phyloP scores from a whole-genome alignment of 2,329 filamentous ascomycete species.

The Dryadomyces quercus-mongolicae region DNA sequence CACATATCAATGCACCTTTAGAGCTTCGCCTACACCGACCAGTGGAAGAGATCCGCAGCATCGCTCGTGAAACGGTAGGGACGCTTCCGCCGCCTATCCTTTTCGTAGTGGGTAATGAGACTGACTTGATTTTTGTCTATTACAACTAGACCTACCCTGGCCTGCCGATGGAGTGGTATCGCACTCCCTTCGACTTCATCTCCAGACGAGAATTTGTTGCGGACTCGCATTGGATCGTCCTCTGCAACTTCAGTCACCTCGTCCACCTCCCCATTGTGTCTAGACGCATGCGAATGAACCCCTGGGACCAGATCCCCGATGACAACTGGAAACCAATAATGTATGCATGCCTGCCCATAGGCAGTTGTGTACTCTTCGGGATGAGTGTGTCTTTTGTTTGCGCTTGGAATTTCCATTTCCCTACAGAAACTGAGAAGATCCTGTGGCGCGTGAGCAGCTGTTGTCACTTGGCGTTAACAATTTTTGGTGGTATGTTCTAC shows the following conservation, averaged over 20 bases:
- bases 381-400: neutral
- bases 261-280: neutral
- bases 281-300: neutral
- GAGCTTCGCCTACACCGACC: neutral
- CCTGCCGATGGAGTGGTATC: neutral
- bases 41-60: neutral
- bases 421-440: neutral
- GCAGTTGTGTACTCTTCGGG: neutral
- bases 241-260: neutral
- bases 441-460: neutral
- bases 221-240: neutral
- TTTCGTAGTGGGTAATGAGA: too few species aligned
- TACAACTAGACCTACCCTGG: neutral
- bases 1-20: neutral
- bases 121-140: too few species aligned
- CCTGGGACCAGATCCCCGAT: neutral
- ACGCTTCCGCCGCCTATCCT: neutral
- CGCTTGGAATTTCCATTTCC: neutral
- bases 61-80: neutral
- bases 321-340: neutral
- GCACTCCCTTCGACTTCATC: neutral
- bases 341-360: neutral
- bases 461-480: neutral
- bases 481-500: neutral
- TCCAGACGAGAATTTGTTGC: neutral